Conservation (phyloP, 768 basidiomycete species). For the Tulasnella sp. region DNA sequence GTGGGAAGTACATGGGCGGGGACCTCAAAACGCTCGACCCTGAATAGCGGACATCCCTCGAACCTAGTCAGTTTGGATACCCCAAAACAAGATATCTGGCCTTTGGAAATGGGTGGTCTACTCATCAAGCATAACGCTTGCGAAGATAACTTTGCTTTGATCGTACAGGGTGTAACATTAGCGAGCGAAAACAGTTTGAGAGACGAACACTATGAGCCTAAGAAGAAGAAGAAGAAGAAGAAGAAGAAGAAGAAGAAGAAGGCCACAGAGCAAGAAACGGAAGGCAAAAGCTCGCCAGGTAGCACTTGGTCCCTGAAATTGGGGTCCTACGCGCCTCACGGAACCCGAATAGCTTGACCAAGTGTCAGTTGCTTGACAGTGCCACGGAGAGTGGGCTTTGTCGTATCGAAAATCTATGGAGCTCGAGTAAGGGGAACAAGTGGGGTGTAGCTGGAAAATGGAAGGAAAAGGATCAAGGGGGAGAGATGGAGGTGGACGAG, state of each 20-base stretch:
- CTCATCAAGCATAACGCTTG: too few relatives aligned
- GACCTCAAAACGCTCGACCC: too few relatives aligned
- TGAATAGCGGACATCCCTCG: too few relatives aligned
- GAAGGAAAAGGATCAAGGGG: not conserved
- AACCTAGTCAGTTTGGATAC: too few relatives aligned
- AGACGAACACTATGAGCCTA: too few relatives aligned
- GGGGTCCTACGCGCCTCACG: slow-evolving; percentile 71
- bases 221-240: too few relatives aligned
- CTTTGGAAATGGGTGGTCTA: too few relatives aligned
- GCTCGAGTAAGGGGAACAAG: slow-evolving; percentile 33
- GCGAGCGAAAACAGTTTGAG: too few relatives aligned
- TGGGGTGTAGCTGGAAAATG: not conserved
- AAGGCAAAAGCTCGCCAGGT: slow-evolving; percentile 36
- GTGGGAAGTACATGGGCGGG: too few relatives aligned
- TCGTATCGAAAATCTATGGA: slow-evolving; percentile 70
- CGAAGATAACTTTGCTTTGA: too few relatives aligned
- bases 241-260: slow-evolving; percentile 32
- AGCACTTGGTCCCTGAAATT: slow-evolving; percentile 77
- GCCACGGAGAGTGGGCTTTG: slow-evolving; percentile 80
- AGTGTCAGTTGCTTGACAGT: slow-evolving; percentile 57
- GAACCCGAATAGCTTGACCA: slow-evolving; percentile 67
- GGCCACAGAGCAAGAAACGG: slow-evolving; percentile 25
- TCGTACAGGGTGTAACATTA: too few relatives aligned
- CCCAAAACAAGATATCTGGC: too few relatives aligned
- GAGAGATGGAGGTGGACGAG: not conserved